Evolutionary conservation across 2,329 filamentous ascomycete species (phyloP), one percentile per base, ranked within the genome.

Genomic region (Cercospora beticola): DNA sequence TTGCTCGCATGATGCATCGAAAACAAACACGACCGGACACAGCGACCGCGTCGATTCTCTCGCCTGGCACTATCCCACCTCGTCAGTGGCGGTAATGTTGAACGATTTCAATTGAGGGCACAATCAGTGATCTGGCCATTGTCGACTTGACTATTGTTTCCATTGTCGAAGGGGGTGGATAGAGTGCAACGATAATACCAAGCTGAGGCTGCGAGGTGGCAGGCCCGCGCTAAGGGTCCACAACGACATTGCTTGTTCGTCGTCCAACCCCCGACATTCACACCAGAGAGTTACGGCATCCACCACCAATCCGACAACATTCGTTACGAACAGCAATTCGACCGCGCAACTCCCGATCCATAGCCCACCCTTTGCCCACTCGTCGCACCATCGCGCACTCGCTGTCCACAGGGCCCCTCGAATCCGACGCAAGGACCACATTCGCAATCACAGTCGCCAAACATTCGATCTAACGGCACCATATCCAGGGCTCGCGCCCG

Each of bases 401-500:
- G 46, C 18, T 23, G 18, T 26, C 9, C 46, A 21, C 46, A 21
- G 21, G 46, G 46, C 46, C 46, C 46, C 46, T 52, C 46, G 46
- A 52, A 52, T 52, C 46, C 21, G 71, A 52, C 60, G 60, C 60
- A 62, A 62, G 46, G 43, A 49, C 40, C 30, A 28, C 61, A 28
- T 36, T 16, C 61, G 61, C 43, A 63, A 56, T 63, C 61, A 54
- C 28, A 63, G 10, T 31, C 61, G 61, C 23, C 28, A 30, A 52
- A 64, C 62, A 43, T 28, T 16, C 10, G 46, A 28, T 10, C 9
- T 12, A 31, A 57, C 52, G 21, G 31, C 52, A 52, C 52, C 33
- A 58, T 46, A 46, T 40, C 49, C 46, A 64, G 62, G 62, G 62
- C 62, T 57, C 62, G 49, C 54, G 62, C 62, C 62, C 49, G 26